Base-by-base conservation (phyloP, 1,284 basidiomycete genomes). In the Termitomyces sp. region DNA sequence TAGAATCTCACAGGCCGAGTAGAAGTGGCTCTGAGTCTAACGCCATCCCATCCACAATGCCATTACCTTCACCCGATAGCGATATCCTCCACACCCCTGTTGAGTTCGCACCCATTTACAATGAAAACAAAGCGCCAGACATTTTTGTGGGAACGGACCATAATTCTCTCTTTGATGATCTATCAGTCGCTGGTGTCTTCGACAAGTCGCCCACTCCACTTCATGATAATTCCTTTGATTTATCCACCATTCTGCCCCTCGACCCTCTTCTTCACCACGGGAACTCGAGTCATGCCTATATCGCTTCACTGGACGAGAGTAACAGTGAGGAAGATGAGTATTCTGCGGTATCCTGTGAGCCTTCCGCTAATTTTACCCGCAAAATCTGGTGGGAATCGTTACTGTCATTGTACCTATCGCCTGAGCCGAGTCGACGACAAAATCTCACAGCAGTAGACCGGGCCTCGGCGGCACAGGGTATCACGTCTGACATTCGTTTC, bases 341-440 rank as follows among this genome's bases (percentile, higher is more conserved):
- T n/a, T 39, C 30, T 35, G 55, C 42, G 47, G 47, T 57, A 59
- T 54, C 78, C 77, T 30, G 66, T 45, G 79, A 81, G 55, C 86
- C 86, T 6, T 83, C 84, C 11, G 66, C 84, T 26, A 74, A 76
- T 43, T 88, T 86, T 64, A 72, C 75, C 26, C 83, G 84, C 49
- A 81, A 84, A 70, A 81, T 80, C 31, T 89, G 87, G 87, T 90
- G 85, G 84, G 88, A 89, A 62, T 79, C 76, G 4, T 72, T 90
- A 21, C 66, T 88, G 34, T 70, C 71, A 24, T 63, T 83, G 8
- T 88, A 88, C 65, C 60, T 70, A 34, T 69, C 72, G 19, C 67
- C 75, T 7, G 63, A 64, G 42, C 60, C 68, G 39, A 54, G 57
- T n/a, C 65, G 61, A 50, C 59, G 62, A 43, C 68, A 65, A 46